phyloP scores from a whole-genome alignment of 805 yeast species.

The Schwanniomyces occidentalis region DNA sequence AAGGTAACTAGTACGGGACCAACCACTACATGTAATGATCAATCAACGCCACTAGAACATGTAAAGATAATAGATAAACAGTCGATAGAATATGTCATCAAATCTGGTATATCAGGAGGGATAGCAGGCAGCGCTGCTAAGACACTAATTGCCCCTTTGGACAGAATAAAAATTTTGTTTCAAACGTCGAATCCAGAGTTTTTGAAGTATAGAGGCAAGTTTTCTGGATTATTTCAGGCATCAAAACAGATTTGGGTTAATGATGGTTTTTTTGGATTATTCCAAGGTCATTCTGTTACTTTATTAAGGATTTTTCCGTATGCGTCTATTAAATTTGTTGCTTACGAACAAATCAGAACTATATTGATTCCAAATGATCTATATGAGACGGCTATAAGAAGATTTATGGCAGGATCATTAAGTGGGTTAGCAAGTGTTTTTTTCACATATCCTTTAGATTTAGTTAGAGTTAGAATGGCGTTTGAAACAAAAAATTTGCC shows the following conservation, averaged over 20 bases:
- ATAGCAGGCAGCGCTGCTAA: constrained; percentile 95
- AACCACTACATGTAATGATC: constrained; percentile 20
- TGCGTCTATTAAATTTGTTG: constrained; percentile 95
- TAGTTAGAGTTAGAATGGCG: constrained; percentile 88
- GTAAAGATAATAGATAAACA: constrained; percentile 58
- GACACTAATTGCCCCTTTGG: constrained; percentile 92
- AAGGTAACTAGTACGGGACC: constrained; percentile 4
- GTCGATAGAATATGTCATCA: constrained; percentile 72
- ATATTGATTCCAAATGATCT: constrained; percentile 71
- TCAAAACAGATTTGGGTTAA: constrained; percentile 59
- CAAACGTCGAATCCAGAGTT: constrained; percentile 95
- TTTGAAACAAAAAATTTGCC: constrained; percentile 63
- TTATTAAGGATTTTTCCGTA: constrained; percentile 89
- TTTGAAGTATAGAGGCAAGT: constrained; percentile 74
- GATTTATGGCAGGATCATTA: constrained; percentile 85
- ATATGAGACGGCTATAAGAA: constrained; percentile 76
- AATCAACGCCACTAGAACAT: constrained; percentile 21
- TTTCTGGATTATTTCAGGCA: constrained; percentile 74
- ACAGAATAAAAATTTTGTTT: constrained; percentile 89
- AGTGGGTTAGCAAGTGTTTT: constrained; percentile 88
- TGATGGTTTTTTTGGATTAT: constrained; percentile 81
- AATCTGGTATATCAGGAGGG: constrained; percentile 94
- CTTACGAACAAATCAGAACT: constrained; percentile 88
- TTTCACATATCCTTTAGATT: constrained; percentile 88
- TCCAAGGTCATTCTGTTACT: constrained; percentile 96